phyloP scores from a whole-genome alignment of 306 rosid species.

The Alnus glutinosa region DNA sequence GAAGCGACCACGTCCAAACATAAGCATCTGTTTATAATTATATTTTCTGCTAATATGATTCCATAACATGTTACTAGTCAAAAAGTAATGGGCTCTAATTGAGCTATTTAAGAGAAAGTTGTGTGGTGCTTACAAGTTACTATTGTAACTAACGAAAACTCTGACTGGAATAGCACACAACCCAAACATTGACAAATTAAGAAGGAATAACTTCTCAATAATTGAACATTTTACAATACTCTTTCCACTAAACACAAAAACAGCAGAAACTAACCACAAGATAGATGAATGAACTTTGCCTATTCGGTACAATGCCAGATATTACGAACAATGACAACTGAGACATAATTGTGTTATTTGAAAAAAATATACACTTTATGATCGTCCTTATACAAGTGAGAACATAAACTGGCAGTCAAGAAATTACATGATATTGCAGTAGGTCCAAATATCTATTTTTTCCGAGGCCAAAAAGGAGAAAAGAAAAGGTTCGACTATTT shows the following conservation, averaged over 20 bases:
- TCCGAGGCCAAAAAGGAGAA: constrained; percentile 8
- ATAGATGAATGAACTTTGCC: background rate
- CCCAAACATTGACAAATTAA: background rate
- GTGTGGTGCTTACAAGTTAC: background rate
- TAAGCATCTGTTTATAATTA: background rate
- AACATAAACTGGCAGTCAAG: background rate
- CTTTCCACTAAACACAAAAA: background rate
- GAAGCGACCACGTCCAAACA: background rate
- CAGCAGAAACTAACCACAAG: constrained; percentile 1
- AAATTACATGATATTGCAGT: background rate
- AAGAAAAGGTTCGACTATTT: constrained; percentile 8
- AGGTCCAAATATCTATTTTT: background rate
- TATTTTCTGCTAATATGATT: background rate
- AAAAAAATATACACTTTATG: background rate
- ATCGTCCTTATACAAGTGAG: background rate
- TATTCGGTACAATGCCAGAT: background rate
- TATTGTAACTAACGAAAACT: background rate
- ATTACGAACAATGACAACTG: background rate
- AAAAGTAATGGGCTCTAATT: background rate
- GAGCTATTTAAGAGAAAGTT: background rate
- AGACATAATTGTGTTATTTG: background rate
- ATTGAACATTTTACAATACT: background rate
- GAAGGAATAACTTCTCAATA: background rate
- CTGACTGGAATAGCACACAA: background rate
- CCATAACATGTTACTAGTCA: background rate